Evolutionary conservation across 2,329 filamentous ascomycete genomes (phyloP), one percentile per base, ranked within the genome.

Genomic region (Bipolaris bicolor): DNA sequence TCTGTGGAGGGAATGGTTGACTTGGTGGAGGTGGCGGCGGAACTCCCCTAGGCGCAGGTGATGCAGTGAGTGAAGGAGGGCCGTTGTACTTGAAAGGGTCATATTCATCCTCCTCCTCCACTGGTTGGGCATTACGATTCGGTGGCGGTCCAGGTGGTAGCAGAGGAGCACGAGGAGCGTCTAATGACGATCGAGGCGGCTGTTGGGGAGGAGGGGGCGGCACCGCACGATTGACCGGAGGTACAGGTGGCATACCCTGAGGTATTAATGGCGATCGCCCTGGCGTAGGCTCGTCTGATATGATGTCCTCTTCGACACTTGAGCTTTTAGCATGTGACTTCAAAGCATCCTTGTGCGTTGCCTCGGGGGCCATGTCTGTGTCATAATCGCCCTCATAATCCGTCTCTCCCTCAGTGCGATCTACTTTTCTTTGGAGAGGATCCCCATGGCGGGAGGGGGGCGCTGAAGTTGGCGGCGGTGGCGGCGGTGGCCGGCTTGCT

Each of bases 371-470:
- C 72, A 98, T 98, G 73, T 98, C 95, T 6, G 95, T 98, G 68
- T 98, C 95, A 73, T 98, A 98, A 72, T 98, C 95, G 6, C 94
- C 95, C 73, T 99, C 95, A 71, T 98, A 98, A 71, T 97, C 94
- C 0, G 92, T 96, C 33, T 92, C 84, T 69, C 96, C 92, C 57
- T 90, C 91, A 57, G 90, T 89, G 24, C 87, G 88, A 13, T 89
- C 88, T 39, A 84, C 78, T 20, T 64, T 70, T 48, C 62, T 68
- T 15, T 68, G 57, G 3, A 69, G 64, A 20, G 61, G 66, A 16
- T 77, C 75, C 26, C 63, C 65, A 31, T 75, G 73, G n/a, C 77
- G 72, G 51, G 69, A 75, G n/a, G 73, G 73, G 44, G 76, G 75
- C 11, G 72, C 72, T 24, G 69, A 67, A 22, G 70, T 71, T 10